These are phyloP conservation scores for Xylaria telfairii DNA, from an alignment of 495 filamentous ascomycete species.

Conservation along the genomic window DNA sequence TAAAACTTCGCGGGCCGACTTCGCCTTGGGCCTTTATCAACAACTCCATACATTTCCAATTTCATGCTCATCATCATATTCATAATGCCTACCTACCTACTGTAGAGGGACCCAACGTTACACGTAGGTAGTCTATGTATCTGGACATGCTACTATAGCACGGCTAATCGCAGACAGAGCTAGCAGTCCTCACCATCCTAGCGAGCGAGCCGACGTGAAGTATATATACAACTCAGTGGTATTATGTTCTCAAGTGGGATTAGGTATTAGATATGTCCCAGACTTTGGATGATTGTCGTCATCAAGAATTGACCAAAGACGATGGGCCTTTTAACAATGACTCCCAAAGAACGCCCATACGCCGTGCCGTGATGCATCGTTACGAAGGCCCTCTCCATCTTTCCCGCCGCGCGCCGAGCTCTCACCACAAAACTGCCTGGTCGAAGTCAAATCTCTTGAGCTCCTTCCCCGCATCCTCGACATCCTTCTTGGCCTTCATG, in stretches of 20 bases:
- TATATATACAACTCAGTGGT: background rate
- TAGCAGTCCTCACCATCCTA: background rate
- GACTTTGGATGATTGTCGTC: background rate
- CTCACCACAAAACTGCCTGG: conserved; percentile 56
- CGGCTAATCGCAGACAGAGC: background rate
- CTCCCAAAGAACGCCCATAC: conserved; percentile 12
- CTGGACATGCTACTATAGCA: background rate
- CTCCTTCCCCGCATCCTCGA: conserved; percentile 94
- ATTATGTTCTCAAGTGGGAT: background rate
- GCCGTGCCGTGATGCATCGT: conserved; percentile 17
- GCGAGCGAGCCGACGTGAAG: conserved; percentile 2
- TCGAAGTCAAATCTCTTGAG: conserved; percentile 89
- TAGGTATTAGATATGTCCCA: background rate
- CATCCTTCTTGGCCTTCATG: conserved; percentile 99
- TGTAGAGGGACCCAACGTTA: background rate
- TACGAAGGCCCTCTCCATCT: conserved; percentile 16
- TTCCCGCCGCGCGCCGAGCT: background rate
- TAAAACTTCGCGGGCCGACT: conserved; percentile 37
- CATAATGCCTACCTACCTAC: background rate
- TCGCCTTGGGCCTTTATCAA: conserved; percentile 17
- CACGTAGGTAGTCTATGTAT: background rate
- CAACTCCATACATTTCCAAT: conserved; percentile 17
- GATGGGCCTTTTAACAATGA: background rate
- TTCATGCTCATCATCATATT: conserved; percentile 22
- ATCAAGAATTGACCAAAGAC: background rate